These are phyloP conservation scores for Phytophthora europaea DNA, from an alignment of 352 stramenopile genomes.

Conservation along the genomic window DNA sequence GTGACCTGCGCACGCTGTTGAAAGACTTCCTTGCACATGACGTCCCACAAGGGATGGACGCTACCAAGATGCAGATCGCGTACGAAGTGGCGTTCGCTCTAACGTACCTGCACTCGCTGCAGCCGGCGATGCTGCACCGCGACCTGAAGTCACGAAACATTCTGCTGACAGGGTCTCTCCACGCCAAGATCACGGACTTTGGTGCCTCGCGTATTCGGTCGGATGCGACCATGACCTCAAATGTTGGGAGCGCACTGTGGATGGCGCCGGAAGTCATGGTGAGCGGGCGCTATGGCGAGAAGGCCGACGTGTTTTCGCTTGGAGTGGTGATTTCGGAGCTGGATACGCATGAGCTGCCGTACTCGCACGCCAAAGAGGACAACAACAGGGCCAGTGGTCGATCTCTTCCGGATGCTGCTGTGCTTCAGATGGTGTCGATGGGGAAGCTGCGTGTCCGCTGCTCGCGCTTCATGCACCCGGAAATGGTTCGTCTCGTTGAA, in stretches of 20 bases:
- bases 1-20: slow-evolving; percentile 55
- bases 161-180: slow-evolving; percentile 48
- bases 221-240: slow-evolving; percentile 41
- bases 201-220: slow-evolving; percentile 40
- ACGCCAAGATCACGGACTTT: slow-evolving; percentile 70
- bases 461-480: slow-evolving; percentile 21
- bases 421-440: slow-evolving; percentile 52
- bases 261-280: slow-evolving; percentile 58
- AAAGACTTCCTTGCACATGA: slow-evolving; percentile 26
- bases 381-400: slow-evolving; percentile 15
- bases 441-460: slow-evolving; percentile 44
- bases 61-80: slow-evolving; percentile 47
- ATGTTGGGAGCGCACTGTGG: slow-evolving; percentile 43
- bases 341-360: slow-evolving; percentile 40
- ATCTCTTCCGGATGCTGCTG: slow-evolving; percentile 32
- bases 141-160: slow-evolving; percentile 81
- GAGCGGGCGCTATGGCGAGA: slow-evolving; percentile 36
- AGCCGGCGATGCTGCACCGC: slow-evolving; percentile 49
- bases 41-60: slow-evolving; percentile 37
- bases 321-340: slow-evolving; percentile 50
- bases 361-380: slow-evolving; percentile 29
- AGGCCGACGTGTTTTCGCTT: slow-evolving; percentile 53
- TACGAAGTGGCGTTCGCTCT: slow-evolving; percentile 45
- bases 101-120: slow-evolving; percentile 45
- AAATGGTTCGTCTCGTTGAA: slow-evolving; percentile 18